Base-by-base conservation (phyloP, 164 flowering plant genomes). In the Piper betle region DNA sequence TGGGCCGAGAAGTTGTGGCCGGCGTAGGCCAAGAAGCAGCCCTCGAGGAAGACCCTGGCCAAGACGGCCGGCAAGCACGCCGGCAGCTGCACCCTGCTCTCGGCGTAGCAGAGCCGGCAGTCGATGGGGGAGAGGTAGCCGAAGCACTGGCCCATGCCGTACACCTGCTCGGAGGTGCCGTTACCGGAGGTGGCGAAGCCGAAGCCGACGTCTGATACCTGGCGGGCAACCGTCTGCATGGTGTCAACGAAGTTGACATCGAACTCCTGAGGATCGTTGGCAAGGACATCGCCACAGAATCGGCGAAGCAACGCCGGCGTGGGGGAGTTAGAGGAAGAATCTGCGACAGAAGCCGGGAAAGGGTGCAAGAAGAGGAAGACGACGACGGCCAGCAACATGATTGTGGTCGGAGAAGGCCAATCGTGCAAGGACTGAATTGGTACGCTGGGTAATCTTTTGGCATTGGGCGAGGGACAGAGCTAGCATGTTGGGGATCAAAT, bases 81-180 rank as follows among this genome's bases (percentile, higher is more conserved):
- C 4, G 71, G 66, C 18, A 62, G 62, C 38, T 33, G 15, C 0
- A 62, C 52, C 17, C 66, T 55, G 50, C 58, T 57, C 42, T 62
- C 66, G 20, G 71, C 58, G 62, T 39, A 68, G 54, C 71, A 68
- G 20, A 68, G 71, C 39, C 52, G 53, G 20, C 71, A 68, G 52
- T 68, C 71, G 12, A 67, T 37, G 17, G 55, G n/a, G 18, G 39
- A 39, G 19, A 68, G 66, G 58, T 68, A 61, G 41, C 58, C 58
- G 55, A 57, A 57, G 48, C 66, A 68, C 66, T 68, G 71, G 41
- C 66, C 71, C 15, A 68, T 41, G 12, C 58, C 66, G 37, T 69
- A 69, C 0, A 69, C 64, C 0, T 41, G 60, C 8, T 55, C 17
- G 12, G 62, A 57, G 17, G 43, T n/a, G n/a, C 17, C 25, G 11